Evolutionary conservation across 495 filamentous ascomycete genomes (phyloP).

Genomic region (Opeltia flavorubescens): DNA sequence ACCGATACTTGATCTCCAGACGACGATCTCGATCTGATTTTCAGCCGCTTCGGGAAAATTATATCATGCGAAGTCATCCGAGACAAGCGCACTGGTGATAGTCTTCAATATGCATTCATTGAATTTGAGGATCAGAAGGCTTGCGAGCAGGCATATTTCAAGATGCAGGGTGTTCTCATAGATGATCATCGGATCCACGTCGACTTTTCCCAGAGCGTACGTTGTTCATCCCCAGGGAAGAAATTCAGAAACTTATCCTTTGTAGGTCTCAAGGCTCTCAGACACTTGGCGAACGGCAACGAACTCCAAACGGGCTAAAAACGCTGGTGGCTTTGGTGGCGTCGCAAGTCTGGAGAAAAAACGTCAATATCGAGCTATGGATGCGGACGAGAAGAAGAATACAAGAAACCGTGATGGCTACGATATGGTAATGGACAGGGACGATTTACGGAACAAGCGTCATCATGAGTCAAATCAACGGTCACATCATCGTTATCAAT

Average conservation of each 20-base stretch:
- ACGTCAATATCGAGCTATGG: conserved; percentile 70
- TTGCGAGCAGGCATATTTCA: conserved; percentile 93
- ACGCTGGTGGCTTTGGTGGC: conserved; percentile 78
- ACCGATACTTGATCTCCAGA: conserved; percentile 30
- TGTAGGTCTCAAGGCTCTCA: conserved; percentile 64
- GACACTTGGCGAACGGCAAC: conserved; percentile 80
- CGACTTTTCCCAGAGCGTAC: conserved; percentile 92
- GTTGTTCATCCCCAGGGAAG: conserved; percentile 11
- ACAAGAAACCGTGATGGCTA: conserved; percentile 38
- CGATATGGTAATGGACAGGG: conserved; percentile 72
- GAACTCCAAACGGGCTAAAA: conserved; percentile 62
- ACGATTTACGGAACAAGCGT: conserved; percentile 34
- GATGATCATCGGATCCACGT: conserved; percentile 97
- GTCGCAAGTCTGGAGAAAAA: conserved; percentile 76
- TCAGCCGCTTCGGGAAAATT: conserved; percentile 92
- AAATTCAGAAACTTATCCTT: not conserved
- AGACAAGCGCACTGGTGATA: conserved; percentile 86
- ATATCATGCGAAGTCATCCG: conserved; percentile 93
- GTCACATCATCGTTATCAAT: conserved; percentile 18
- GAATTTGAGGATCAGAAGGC: conserved; percentile 86
- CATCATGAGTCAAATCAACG: conserved; percentile 8
- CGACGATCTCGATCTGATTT: conserved; percentile 87
- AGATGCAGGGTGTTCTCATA: conserved; percentile 94
- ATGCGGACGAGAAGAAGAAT: conserved; percentile 29
- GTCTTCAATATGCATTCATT: conserved; percentile 93